Conservation (phyloP, 208 protist species). For the Leishmania aethiopica region DNA sequence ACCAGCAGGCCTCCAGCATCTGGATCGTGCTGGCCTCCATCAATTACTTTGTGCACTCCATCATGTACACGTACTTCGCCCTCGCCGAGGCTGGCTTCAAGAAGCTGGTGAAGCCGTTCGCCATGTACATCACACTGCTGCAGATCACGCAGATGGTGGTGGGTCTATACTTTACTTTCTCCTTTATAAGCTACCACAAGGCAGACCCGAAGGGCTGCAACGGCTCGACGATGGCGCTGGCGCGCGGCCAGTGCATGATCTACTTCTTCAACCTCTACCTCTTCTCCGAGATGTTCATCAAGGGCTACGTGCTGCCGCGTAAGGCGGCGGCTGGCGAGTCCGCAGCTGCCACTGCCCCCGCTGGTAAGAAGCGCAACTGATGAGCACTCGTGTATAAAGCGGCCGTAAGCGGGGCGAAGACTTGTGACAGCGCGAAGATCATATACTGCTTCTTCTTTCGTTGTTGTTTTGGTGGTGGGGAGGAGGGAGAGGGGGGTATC, state of each 20-base stretch:
- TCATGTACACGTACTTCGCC: conserved; percentile 96
- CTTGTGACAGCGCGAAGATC: neutral
- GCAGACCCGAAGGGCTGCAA: conserved; percentile 33
- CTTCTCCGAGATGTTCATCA: conserved; percentile 91
- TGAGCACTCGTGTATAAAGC: neutral
- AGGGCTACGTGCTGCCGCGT: conserved; percentile 69
- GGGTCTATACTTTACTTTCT: conserved; percentile 69
- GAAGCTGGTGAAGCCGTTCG: conserved; percentile 63
- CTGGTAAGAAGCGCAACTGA: conserved; percentile 23
- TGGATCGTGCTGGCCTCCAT: conserved; percentile 73
- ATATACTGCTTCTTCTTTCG: neutral
- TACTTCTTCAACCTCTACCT: conserved; percentile 93
- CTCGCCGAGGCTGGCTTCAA: conserved; percentile 59
- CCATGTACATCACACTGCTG: conserved; percentile 78
- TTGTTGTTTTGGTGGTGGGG: neutral
- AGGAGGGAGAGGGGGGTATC: neutral
- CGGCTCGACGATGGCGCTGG: conserved; percentile 45
- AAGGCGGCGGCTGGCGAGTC: conserved; percentile 15
- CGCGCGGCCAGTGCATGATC: conserved; percentile 71
- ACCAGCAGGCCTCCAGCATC: conserved; percentile 35
- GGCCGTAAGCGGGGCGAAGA: neutral
- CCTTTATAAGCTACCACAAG: conserved; percentile 35
- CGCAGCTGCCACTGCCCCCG: neutral
- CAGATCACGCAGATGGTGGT: conserved; percentile 93
- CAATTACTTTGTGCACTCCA: conserved; percentile 94